Percentiles rank a stretch among this genome's conserved stretches.
These are phyloP conservation scores for Lachnellula subtilissima DNA, from an alignment of 2,329 filamentous ascomycete genomes.

Conservation along the genomic window DNA sequence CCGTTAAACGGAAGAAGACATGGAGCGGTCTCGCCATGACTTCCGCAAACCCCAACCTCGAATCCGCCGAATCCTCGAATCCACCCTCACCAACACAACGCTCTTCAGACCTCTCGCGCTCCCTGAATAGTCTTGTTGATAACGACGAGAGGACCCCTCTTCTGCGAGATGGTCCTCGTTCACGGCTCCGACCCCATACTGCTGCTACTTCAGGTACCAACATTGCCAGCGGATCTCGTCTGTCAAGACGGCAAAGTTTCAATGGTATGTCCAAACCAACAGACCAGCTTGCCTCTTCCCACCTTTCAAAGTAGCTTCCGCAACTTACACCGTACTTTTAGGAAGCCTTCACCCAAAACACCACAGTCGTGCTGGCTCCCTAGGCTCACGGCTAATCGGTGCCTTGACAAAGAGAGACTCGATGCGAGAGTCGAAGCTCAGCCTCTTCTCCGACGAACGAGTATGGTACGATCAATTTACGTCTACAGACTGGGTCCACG, in stretches of 20 bases:
- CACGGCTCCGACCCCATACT: conserved; percentile 24
- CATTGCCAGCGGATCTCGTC: conserved; percentile 12
- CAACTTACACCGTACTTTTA: conserved; percentile 11
- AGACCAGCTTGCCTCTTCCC: background rate
- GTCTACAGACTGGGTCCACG: conserved; percentile 96
- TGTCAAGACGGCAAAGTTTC: conserved; percentile 25
- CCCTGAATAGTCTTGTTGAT: conserved; percentile 16
- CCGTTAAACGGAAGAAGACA: background rate
- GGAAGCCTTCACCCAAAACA: conserved; percentile 28
- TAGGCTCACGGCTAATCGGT: conserved; percentile 56
- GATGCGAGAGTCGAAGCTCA: conserved; percentile 59
- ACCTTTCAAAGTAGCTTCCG: background rate
- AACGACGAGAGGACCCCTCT: conserved; percentile 28
- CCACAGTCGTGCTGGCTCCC: conserved; percentile 53
- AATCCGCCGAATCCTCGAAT: conserved; percentile 17
- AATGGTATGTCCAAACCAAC: conserved; percentile 14
- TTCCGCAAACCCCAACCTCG: conserved; percentile 9
- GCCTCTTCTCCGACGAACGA: conserved; percentile 72
- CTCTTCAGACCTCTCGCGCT: conserved; percentile 5
- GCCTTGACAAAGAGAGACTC: conserved; percentile 42
- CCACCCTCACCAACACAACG: conserved; percentile 19
- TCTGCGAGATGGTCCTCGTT: conserved; percentile 23
- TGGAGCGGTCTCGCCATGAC: conserved; percentile 19
- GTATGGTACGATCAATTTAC: conserved; percentile 99
- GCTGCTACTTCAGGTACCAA: conserved; percentile 6